Evolutionary conservation across 768 basidiomycete genomes (phyloP).

Genomic region (Russula earlei): DNA sequence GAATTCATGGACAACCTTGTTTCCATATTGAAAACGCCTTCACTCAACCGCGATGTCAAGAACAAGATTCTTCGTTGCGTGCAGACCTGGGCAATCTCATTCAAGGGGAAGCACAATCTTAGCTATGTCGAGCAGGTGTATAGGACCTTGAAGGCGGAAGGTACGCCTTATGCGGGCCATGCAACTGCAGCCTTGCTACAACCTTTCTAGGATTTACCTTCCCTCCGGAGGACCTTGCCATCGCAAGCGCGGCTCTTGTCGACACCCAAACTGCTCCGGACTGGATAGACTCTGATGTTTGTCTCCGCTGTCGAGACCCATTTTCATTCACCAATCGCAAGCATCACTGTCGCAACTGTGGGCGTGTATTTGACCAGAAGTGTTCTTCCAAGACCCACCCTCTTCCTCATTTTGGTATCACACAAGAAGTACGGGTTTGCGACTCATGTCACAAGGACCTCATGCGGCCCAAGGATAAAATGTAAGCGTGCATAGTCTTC

Average conservation of each 20-base stretch:
- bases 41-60: constrained; percentile 75
- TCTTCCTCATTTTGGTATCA: constrained; percentile 88
- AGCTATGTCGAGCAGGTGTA: constrained; percentile 75
- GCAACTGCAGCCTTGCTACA: not conserved
- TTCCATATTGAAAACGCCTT: constrained; percentile 73
- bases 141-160: constrained; percentile 63
- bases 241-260: constrained; percentile 75
- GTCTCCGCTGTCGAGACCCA: constrained; percentile 81
- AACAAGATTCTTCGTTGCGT: constrained; percentile 63
- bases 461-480: constrained; percentile 50
- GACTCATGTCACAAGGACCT: constrained; percentile 83
- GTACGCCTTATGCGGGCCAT: constrained; percentile 31
- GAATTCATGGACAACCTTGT: constrained; percentile 93
- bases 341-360: constrained; percentile 98
- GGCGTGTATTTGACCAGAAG: constrained; percentile 89
- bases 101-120: constrained; percentile 69
- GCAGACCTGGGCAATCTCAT: constrained; percentile 93
- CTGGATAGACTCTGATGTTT: constrained; percentile 95
- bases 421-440: constrained; percentile 88
- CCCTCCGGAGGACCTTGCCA: constrained; percentile 65
- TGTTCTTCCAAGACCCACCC: constrained; percentile 82
- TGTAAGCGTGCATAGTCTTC: constrained; percentile 30
- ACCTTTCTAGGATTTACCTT: constrained; percentile 61
- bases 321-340: constrained; percentile 96
- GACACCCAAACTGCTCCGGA: constrained; percentile 89